Conservation (phyloP, 2,329 filamentous ascomycete genomes). For the Cladophialophora chaetospira region DNA sequence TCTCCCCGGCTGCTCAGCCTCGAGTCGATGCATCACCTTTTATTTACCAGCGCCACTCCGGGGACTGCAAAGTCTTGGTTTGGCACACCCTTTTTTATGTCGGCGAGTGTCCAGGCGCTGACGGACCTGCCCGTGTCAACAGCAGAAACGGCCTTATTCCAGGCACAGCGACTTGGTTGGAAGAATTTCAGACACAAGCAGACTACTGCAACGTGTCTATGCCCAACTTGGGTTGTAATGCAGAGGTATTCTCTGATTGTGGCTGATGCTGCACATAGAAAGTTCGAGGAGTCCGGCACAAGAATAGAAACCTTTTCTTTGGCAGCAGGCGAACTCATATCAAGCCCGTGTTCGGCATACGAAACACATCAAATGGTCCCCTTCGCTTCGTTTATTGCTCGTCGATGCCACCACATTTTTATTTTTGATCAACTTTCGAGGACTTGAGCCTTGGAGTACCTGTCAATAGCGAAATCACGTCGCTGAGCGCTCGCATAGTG, state of each 20-base stretch:
- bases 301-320: not conserved
- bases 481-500: too few relatives aligned
- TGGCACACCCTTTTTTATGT: not conserved
- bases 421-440: too few relatives aligned
- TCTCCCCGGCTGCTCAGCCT: not conserved
- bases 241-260: not conserved
- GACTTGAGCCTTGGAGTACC: too few relatives aligned
- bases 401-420: not conserved
- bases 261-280: not conserved
- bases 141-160: slow-evolving; percentile 1
- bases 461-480: too few relatives aligned
- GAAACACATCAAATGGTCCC: not conserved
- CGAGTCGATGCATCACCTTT: too few relatives aligned
- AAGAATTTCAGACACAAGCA: not conserved
- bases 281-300: not conserved
- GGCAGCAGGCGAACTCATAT: not conserved
- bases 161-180: slow-evolving; percentile 16
- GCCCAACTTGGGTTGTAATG: not conserved
- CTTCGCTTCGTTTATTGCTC: not conserved
- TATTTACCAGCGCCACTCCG: not conserved
- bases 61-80: not conserved
- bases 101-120: not conserved
- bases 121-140: not conserved
- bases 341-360: not conserved
- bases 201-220: not conserved